Percentiles rank a stretch among this genome's conserved stretches.
Evolutionary conservation across 2,329 filamentous ascomycete genomes (phyloP).

Genomic region (Aquanectria penicillioides): DNA sequence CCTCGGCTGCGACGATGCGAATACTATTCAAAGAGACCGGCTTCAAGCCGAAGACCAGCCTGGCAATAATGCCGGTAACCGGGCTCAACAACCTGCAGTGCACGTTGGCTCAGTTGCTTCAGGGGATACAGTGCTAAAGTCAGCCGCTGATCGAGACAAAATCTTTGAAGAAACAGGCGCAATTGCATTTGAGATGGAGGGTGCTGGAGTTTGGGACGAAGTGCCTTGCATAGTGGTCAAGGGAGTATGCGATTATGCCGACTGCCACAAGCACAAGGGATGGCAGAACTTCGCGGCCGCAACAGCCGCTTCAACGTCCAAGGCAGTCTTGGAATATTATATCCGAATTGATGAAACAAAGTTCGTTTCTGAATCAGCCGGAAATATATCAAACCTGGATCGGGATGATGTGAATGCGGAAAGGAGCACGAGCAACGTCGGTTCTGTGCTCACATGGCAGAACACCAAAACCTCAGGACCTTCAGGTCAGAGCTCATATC

Average conservation of each 20-base stretch:
- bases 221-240: constrained; percentile 14
- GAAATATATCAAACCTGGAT: too few relatives aligned
- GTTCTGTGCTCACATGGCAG: too few relatives aligned
- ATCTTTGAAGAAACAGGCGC: background rate
- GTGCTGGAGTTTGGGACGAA: constrained; percentile 4
- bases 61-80: constrained; percentile 33
- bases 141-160: constrained; percentile 14
- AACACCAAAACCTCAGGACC: too few relatives aligned
- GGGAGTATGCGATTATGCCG: constrained; percentile 17
- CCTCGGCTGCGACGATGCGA: constrained; percentile 19
- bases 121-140: constrained; percentile 49
- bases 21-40: constrained; percentile 30
- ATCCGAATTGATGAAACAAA: background rate
- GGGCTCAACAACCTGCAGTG: constrained; percentile 26
- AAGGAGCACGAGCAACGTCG: too few relatives aligned
- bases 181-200: constrained; percentile 18
- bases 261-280: constrained; percentile 15
- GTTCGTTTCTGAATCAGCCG: too few relatives aligned
- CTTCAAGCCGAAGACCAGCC: background rate
- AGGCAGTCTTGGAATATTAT: background rate
- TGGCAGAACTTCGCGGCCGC: constrained; percentile 19
- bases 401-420: too few relatives aligned
- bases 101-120: constrained; percentile 44
- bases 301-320: constrained; percentile 1
- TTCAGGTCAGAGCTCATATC: too few relatives aligned